Base-by-base conservation (phyloP, 2,329 filamentous ascomycete species). In the Colletotrichum gloeosporioides region DNA sequence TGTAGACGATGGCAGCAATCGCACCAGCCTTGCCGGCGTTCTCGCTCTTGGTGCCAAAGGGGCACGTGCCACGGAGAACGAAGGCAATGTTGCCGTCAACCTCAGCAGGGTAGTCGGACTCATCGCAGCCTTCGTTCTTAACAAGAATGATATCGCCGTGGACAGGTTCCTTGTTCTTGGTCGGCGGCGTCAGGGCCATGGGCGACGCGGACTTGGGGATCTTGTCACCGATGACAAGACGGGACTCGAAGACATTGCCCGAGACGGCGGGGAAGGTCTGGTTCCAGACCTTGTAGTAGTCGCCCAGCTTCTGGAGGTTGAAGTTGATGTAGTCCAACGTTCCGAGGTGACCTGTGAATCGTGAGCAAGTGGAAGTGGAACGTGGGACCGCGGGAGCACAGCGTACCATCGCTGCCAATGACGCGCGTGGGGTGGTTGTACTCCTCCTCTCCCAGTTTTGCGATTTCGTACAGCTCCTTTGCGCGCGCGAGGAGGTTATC, bases 1-100 rank as follows among this genome's bases (percentile, higher is more conserved):
- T 95, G 85, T 95, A 96, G 66, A 97, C 88, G 16, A 97, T 85
- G 1, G 93, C 93, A 3, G 92, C 95, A 5, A 91, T 83, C 7
- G 95, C 95, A 25, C 94, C 94, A 2, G 93, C 93, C 65, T 87
- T 88, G 57, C 92, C 93, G 8, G 95, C 94, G 16, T 90, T 86
- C 69, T 89, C 89, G 2, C 93, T 93, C 86, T 97, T 97, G 75
- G 88, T 84, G 13, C 92, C 94, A 79, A 96, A 97, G 9, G 91
- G 79, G 81, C 95, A 97, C 2, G 85, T 88, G 69, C 95, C 95
- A 71, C 95, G 92, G 34, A 89, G 87, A 78, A 97, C 89, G 49
- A 97, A 87, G 12, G 93, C 94, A 75, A 97, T 93, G 74, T 91
- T 91, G 66, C 92, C 93, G 12, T 86, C 83, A 6, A 93, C 85